A percentile compares a stretch with the other conserved stretches of the same genome.
Conservation (phyloP, 495 filamentous ascomycete species). For the Collariella sp. region DNA sequence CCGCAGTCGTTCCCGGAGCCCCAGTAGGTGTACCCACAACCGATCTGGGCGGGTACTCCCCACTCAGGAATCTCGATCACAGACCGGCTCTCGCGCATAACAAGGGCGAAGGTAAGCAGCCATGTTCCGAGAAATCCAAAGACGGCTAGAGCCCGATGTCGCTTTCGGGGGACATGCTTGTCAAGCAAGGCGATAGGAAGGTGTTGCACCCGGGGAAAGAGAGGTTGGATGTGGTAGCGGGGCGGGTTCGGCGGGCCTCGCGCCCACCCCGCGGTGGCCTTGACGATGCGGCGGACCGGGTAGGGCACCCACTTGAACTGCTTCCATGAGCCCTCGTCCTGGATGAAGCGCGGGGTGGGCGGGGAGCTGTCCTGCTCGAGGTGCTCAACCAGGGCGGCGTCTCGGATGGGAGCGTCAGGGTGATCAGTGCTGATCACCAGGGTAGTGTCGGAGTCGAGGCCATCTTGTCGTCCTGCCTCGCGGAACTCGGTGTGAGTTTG, state of each 20-base stretch:
- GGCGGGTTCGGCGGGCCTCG: slow-evolving; percentile 60
- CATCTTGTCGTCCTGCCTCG: slow-evolving; percentile 4
- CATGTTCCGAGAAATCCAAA: slow-evolving; percentile 57
- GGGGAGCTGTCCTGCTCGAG: slow-evolving; percentile 25
- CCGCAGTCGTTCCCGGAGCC: slow-evolving; percentile 64
- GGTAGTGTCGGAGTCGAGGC: slow-evolving; percentile 4
- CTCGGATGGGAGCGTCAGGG: slow-evolving; percentile 27
- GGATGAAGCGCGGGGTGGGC: slow-evolving; percentile 33
- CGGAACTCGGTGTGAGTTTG: neutral
- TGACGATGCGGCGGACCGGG: slow-evolving; percentile 33
- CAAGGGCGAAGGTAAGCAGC: slow-evolving; percentile 61
- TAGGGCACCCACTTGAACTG: slow-evolving; percentile 43
- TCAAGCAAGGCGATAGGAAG: slow-evolving; percentile 56
- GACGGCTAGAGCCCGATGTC: slow-evolving; percentile 51
- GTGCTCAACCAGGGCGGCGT: slow-evolving; percentile 10
- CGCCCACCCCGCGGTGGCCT: slow-evolving; percentile 52
- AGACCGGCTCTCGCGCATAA: slow-evolving; percentile 55
- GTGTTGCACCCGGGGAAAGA: slow-evolving; percentile 62
- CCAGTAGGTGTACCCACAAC: slow-evolving; percentile 62
- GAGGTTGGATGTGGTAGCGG: slow-evolving; percentile 55
- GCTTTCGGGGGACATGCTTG: slow-evolving; percentile 52
- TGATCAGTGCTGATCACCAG: slow-evolving; percentile 20
- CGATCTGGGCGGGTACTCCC: slow-evolving; percentile 55
- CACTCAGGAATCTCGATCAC: slow-evolving; percentile 60
- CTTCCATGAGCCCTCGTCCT: slow-evolving; percentile 31